Evolutionary conservation across 2,329 filamentous ascomycete species (phyloP).

Genomic region (Clarireedia monteithiana): DNA sequence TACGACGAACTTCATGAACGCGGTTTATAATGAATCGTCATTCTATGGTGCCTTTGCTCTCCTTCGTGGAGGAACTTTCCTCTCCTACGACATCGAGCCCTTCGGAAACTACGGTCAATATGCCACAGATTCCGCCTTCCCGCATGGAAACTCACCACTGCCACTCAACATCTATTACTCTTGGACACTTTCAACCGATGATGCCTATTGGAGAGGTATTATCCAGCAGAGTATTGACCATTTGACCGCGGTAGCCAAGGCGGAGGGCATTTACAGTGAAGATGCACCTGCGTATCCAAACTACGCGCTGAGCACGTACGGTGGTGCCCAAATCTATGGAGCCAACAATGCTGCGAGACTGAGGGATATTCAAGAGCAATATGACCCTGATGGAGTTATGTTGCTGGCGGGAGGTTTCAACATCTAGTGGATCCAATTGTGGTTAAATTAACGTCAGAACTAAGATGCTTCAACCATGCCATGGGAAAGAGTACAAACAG

Average conservation of each 20-base stretch:
- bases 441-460: too few species aligned
- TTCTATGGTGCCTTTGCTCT: slow-evolving; percentile 15
- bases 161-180: slow-evolving; percentile 27
- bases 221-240: slow-evolving; percentile 20
- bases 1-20: slow-evolving; percentile 20
- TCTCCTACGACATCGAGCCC: slow-evolving; percentile 28
- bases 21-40: slow-evolving; percentile 15
- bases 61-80: slow-evolving; percentile 14
- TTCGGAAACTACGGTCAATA: slow-evolving; percentile 27
- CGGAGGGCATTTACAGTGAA: slow-evolving; percentile 24
- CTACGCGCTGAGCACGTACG: slow-evolving; percentile 20
- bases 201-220: slow-evolving; percentile 24
- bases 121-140: slow-evolving; percentile 28
- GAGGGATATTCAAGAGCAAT: slow-evolving; percentile 15
- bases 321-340: slow-evolving; percentile 26
- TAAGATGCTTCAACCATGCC: too few species aligned
- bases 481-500: too few species aligned
- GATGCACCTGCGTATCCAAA: slow-evolving; percentile 16
- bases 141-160: slow-evolving; percentile 22
- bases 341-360: slow-evolving; percentile 26
- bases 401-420: slow-evolving; percentile 15
- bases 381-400: slow-evolving; percentile 26
- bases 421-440: neutral
- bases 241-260: slow-evolving; percentile 25
- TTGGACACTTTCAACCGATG: slow-evolving; percentile 21